Base-by-base conservation (phyloP, 2,329 filamentous ascomycete species). In the Aspergillus tubingensis region DNA sequence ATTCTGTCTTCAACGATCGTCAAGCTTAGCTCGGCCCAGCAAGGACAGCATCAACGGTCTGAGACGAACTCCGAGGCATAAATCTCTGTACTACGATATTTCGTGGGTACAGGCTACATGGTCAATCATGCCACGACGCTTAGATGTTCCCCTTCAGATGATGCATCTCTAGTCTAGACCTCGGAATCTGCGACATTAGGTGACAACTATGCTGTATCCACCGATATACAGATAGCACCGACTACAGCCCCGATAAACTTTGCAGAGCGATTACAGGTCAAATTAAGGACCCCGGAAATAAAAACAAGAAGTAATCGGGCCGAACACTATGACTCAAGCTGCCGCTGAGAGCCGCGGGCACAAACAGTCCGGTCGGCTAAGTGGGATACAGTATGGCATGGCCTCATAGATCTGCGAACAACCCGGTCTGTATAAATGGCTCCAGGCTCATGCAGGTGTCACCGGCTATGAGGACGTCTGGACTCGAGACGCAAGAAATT, bases 371-470 rank as follows among this genome's bases (percentile, higher is more conserved):
- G 15, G 25, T 17, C 25, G 47, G n/a, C 47, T 50, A 50, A 30
- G 48, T 62, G 55, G 54, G 30, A 54, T 54, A 10, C 23, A 59
- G 57, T 41, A 41, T 59, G 60, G 58, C 47, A 50, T 59, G 60
- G 58, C 47, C 57, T 53, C 25, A 36, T 41, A 54, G 44, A 55
- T 58, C 57, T 57, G 49, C 58, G 36, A 44, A 23, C 47, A 36
- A 59, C 41, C 32, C 30, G 44, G 50, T 55, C 48, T 57, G 52
- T 51, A 60, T 43, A 49, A 36, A 58, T 62, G 21, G n/a, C 48
- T 58, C 61, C 39, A 39, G 57, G 48, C 60, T 59, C 55, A 61
- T 62, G 60, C 62, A 62, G 57, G 36, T 62, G 59, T 58, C 55
- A 62, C 44, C 17, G 5, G 21, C 36, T 58, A 23, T 56, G 19